Base-by-base conservation (phyloP, 129 eudicot species). In the Helichrysum umbraculigerum region DNA sequence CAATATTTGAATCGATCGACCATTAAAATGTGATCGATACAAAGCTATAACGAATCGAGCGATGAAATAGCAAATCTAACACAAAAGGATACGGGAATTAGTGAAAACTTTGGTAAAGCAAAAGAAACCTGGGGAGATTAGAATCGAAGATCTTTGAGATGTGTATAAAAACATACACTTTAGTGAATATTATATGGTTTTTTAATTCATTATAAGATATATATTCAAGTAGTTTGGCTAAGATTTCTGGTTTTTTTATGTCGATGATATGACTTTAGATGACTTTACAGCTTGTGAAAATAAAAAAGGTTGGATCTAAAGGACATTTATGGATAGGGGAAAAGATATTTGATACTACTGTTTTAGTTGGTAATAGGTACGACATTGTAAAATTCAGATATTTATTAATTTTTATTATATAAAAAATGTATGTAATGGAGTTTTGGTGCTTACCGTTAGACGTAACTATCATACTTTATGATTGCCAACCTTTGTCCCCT, bases 401-500 rank as follows among this genome's bases (percentile, higher is more conserved):
- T 54, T 16, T 68, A 67, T 33, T 28, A 6, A 54, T 33, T n/a
- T 35, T 6, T 16, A 25, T 25, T 25, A 25, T 25, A 25, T 25
- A 52, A 57, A 2, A 68, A 54, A 78, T 61, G 57, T 50, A 20
- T 78, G 47, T 62, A 63, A 57, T 76, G 32, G 34, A 16, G 28
- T 66, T 71, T 47, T 80, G 79, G 74, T 73, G 42, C 67, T 73
- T 66, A 58, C 69, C 71, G 75, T 73, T 66, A 56, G 62, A 80
- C 39, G 79, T 74, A 75, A 42, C 79, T 42, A 39, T 66, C 83
- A 73, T 66, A 34, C 79, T 73, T 73, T 73, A 73, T 66, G 75
- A 58, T 73, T 41, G 75, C 71, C 69, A 72, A 73, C 74, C 78
- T 5, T 68, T 80, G 79, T 42, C 83, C 70, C 63, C 42, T 54